These are phyloP conservation scores for Boletus eberwhitei DNA, from an alignment of 768 basidiomycete species.

Conservation along the genomic window DNA sequence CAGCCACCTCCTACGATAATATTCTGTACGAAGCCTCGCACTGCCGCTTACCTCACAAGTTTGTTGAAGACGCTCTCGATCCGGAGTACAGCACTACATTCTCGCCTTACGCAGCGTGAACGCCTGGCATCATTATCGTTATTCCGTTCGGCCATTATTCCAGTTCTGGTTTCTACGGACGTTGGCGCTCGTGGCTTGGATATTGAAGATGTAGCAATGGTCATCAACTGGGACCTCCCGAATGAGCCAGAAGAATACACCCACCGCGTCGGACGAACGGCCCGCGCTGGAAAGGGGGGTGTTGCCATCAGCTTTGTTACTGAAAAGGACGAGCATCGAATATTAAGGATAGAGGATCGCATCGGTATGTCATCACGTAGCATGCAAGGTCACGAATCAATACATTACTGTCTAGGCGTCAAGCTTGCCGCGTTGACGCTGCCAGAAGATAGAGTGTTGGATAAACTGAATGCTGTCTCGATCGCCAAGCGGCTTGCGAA, in stretches of 20 bases:
- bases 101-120: slow-evolving; percentile 89
- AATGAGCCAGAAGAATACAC: slow-evolving; percentile 90
- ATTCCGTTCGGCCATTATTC: slow-evolving; percentile 83
- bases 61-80: slow-evolving; percentile 77
- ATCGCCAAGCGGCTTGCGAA: slow-evolving; percentile 90
- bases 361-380: slow-evolving; percentile 58
- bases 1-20: slow-evolving; percentile 96
- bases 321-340: slow-evolving; percentile 83
- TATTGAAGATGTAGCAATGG: slow-evolving; percentile 93
- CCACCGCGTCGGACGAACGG: slow-evolving; percentile 92
- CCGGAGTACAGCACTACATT: slow-evolving; percentile 87
- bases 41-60: slow-evolving; percentile 83
- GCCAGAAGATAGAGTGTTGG: slow-evolving; percentile 78
- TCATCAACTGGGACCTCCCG: slow-evolving; percentile 97
- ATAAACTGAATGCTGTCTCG: slow-evolving; percentile 83
- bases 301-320: slow-evolving; percentile 93
- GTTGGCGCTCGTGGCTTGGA: slow-evolving; percentile 95
- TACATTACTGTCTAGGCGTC: slow-evolving; percentile 47
- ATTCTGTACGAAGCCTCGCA: slow-evolving; percentile 81
- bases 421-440: slow-evolving; percentile 71
- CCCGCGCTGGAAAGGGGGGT: slow-evolving; percentile 85
- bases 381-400: background rate
- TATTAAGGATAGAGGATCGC: slow-evolving; percentile 78
- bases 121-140: slow-evolving; percentile 78
- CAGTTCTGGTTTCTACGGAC: slow-evolving; percentile 91